These are phyloP conservation scores for Lachnellula arida DNA, from an alignment of 2,329 filamentous ascomycete genomes.

Conservation along the genomic window DNA sequence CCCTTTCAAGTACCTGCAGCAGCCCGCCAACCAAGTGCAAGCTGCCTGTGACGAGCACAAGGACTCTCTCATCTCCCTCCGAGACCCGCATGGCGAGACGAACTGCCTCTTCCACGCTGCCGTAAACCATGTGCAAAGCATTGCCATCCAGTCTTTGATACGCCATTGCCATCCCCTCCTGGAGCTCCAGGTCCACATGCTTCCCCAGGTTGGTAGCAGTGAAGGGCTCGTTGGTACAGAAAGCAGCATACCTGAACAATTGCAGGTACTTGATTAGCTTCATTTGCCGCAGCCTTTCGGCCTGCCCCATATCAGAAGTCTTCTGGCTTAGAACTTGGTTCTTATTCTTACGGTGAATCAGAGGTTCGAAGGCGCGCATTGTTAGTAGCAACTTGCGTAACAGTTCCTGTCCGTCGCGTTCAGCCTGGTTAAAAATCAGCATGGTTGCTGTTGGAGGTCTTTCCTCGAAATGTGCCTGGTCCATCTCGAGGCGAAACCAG, in stretches of 20 bases:
- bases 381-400: constrained; percentile 19
- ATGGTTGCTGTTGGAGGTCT: constrained; percentile 32
- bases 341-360: not conserved
- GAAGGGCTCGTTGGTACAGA: constrained; percentile 72
- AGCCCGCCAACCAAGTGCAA: constrained; percentile 79
- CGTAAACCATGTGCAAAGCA: constrained; percentile 45
- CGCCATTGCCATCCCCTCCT: constrained; percentile 57
- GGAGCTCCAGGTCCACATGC: constrained; percentile 53
- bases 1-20: constrained; percentile 57
- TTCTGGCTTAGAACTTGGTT: too few relatives aligned
- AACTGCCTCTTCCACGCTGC: constrained; percentile 70
- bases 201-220: constrained; percentile 37
- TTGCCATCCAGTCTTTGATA: constrained; percentile 54
- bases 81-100: constrained; percentile 37
- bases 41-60: constrained; percentile 75
- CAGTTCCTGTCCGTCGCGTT: constrained; percentile 66
- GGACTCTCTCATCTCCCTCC: constrained; percentile 40
- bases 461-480: not conserved
- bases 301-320: too few relatives aligned
- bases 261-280: not conserved
- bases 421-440: constrained; percentile 91
- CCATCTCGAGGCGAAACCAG: constrained; percentile 63
- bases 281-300: too few relatives aligned
- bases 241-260: constrained; percentile 68
- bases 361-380: not conserved